A percentile compares a stretch with the other conserved stretches of the same genome.
Evolutionary conservation across 306 rosid genomes (phyloP).

Genomic region (Prunus mume): DNA sequence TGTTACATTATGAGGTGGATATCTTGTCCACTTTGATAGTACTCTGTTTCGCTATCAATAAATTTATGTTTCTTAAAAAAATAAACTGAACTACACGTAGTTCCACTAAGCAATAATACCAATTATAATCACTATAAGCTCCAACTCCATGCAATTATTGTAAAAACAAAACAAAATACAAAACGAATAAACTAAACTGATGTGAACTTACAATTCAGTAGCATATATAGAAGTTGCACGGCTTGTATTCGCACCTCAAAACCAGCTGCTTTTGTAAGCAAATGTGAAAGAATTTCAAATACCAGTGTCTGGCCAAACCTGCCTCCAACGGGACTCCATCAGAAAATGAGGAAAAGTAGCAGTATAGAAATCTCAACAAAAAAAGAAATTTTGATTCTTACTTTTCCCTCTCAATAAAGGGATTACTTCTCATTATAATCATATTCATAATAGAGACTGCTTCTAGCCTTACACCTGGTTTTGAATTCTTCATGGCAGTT

Average conservation of each 20-base stretch:
- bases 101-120: background rate
- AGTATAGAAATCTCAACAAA: conserved; percentile 21
- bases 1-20: background rate
- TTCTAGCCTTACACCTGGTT: conserved; percentile 63
- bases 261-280: conserved; percentile 75
- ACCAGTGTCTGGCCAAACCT: conserved; percentile 59
- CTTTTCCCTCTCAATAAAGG: conserved; percentile 68
- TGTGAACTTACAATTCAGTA: conserved; percentile 68
- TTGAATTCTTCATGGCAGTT: conserved; percentile 50
- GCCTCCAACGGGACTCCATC: conserved; percentile 23
- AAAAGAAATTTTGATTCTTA: conserved; percentile 37
- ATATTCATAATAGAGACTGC: conserved; percentile 61
- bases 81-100: background rate
- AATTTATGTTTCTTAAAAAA: background rate
- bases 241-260: conserved; percentile 55
- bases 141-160: background rate
- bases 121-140: background rate
- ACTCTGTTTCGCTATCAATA: background rate
- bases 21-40: background rate
- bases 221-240: conserved; percentile 63
- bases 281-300: conserved; percentile 56
- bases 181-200: conserved; percentile 5
- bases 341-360: conserved; percentile 5
- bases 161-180: background rate
- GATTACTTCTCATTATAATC: conserved; percentile 53